Conservation (phyloP, 2,329 filamentous ascomycete genomes). For the Colletotrichum orchidophilum region DNA sequence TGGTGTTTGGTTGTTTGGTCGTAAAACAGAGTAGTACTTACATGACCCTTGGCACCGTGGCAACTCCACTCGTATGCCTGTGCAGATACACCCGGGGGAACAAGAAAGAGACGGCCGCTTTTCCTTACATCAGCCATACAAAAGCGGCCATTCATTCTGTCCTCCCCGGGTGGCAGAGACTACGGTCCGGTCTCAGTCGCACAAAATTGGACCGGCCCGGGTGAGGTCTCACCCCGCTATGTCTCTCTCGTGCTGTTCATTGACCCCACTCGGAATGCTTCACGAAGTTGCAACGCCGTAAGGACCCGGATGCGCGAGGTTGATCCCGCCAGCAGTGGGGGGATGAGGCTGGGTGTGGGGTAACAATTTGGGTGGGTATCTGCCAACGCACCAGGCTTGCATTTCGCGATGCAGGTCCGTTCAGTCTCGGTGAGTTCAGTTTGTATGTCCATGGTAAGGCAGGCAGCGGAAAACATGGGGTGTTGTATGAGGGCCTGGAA, state of each 20-base stretch:
- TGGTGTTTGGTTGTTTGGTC: not conserved
- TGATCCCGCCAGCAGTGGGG: not conserved
- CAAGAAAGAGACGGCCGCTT: too few species aligned
- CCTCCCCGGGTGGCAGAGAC: too few species aligned
- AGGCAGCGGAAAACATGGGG: too few species aligned
- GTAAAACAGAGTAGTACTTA: not conserved
- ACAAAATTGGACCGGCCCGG: not conserved
- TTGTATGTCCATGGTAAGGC: too few species aligned
- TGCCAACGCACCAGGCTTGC: slow-evolving; percentile 3
- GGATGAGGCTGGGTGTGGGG: slow-evolving; percentile 18
- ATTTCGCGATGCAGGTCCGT: not conserved
- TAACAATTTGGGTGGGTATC: not conserved
- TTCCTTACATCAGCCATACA: too few species aligned
- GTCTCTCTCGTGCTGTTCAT: not conserved
- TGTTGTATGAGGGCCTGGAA: not conserved
- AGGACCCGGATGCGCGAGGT: not conserved
- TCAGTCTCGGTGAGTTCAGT: not conserved
- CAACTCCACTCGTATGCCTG: not conserved
- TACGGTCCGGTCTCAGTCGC: not conserved
- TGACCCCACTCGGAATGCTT: not conserved
- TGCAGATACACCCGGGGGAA: too few species aligned
- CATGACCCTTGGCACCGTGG: not conserved
- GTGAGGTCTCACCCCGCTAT: not conserved
- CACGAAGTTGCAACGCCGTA: not conserved
- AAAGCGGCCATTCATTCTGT: too few species aligned